Conservation (phyloP, 2,329 filamentous ascomycete genomes). For the Daldinia eschscholtzii region DNA sequence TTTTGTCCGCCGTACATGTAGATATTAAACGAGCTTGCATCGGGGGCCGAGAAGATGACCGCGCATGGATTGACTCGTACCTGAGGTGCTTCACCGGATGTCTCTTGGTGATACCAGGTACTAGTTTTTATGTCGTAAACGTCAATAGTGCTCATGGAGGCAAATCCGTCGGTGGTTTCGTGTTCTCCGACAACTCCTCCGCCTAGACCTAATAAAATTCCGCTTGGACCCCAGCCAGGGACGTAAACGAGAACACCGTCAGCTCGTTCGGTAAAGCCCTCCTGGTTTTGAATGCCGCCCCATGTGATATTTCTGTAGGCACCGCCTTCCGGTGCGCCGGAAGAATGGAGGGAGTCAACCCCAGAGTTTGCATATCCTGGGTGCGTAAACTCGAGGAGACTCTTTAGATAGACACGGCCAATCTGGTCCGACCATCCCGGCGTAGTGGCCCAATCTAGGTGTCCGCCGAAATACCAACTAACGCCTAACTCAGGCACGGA, state of each 20-base stretch:
- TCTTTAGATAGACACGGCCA: constrained; percentile 77
- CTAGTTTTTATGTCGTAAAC: constrained; percentile 81
- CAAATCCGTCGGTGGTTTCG: constrained; percentile 69
- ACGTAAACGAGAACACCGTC: constrained; percentile 80
- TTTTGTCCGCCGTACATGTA: constrained; percentile 85
- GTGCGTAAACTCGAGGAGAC: constrained; percentile 80
- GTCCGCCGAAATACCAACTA: constrained; percentile 84
- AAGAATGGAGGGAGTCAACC: constrained; percentile 66
- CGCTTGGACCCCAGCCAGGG: constrained; percentile 78
- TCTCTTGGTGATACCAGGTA: constrained; percentile 80
- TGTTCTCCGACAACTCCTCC: constrained; percentile 68
- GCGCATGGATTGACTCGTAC: constrained; percentile 80
- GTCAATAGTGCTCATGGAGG: constrained; percentile 69
- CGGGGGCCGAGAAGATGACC: constrained; percentile 75
- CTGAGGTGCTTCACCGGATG: constrained; percentile 70
- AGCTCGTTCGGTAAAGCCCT: constrained; percentile 78
- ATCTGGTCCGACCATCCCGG: constrained; percentile 76
- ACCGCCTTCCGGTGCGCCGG: constrained; percentile 71
- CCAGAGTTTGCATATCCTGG: constrained; percentile 75
- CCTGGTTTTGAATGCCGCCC: constrained; percentile 74
- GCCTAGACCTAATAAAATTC: constrained; percentile 78
- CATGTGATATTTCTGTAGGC: constrained; percentile 80
- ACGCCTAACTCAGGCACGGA: constrained; percentile 77
- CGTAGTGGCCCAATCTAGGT: constrained; percentile 72
- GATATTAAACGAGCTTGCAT: constrained; percentile 80